A percentile compares a stretch with the other conserved stretches of the same genome.
Conservation (phyloP, 2,329 filamentous ascomycete species). For the Beauveria sp. region DNA sequence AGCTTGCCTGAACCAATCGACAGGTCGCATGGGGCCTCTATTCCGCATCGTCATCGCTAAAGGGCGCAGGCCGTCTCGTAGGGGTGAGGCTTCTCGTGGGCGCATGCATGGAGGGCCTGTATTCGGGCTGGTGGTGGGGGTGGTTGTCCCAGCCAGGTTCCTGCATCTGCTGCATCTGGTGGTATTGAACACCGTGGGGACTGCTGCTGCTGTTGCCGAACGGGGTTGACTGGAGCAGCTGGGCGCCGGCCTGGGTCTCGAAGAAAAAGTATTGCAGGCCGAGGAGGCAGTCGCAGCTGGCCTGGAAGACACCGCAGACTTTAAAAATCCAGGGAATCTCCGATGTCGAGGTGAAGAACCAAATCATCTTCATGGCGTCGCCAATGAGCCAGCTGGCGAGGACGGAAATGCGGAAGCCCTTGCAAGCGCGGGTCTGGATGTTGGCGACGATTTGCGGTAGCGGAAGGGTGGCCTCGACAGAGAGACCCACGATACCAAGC, state of each 20-base stretch:
- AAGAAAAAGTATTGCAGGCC: slow-evolving; percentile 69
- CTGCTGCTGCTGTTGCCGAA: not conserved
- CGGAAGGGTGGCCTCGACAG: slow-evolving; percentile 73
- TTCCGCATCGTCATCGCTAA: slow-evolving; percentile 26
- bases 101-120: slow-evolving; percentile 22
- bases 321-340: slow-evolving; percentile 74
- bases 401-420: slow-evolving; percentile 70
- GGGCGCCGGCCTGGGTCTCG: slow-evolving; percentile 22
- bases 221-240: slow-evolving; percentile 17
- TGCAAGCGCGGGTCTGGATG: slow-evolving; percentile 59
- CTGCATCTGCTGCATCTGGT: slow-evolving; percentile 29
- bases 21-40: slow-evolving; percentile 13
- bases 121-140: slow-evolving; percentile 14
- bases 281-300: slow-evolving; percentile 64
- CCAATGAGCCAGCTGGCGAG: slow-evolving; percentile 71
- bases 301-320: slow-evolving; percentile 74
- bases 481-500: slow-evolving; percentile 68
- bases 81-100: slow-evolving; percentile 31
- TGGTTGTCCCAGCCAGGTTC: slow-evolving; percentile 20
- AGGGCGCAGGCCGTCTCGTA: slow-evolving; percentile 30
- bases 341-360: slow-evolving; percentile 67
- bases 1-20: slow-evolving; percentile 8
- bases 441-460: slow-evolving; percentile 73
- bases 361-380: slow-evolving; percentile 81
- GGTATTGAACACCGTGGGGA: slow-evolving; percentile 26